Evolutionary conservation across 352 stramenopile genomes (phyloP), one percentile per base, ranked within the genome.

Genomic region (Globisporangium barbulae): DNA sequence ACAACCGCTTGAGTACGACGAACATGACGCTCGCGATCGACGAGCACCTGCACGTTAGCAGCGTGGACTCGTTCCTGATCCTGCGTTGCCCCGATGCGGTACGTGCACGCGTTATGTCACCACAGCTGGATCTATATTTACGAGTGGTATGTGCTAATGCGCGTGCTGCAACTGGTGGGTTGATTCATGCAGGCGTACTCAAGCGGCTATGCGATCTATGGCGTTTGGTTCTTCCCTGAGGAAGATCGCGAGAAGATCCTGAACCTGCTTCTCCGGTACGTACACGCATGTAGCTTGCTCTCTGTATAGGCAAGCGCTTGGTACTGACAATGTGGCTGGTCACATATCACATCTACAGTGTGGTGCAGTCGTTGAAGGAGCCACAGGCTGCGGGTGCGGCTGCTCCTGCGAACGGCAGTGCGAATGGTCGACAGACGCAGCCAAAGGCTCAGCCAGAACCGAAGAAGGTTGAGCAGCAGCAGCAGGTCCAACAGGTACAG

Each of bases 171-270:
- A 21, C 57, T 52, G 19, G 19, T 65, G 13, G 2, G 35, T 33
- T 31, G 31, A 21, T 41, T 25, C 1, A 21, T 28, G 15, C 63
- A 87, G 80, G 42, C 73, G 45, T 78, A 85, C 48, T 55, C 78
- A 44, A 75, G 74, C 19, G 81, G 78, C 17, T 93, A 89, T 65
- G 83, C 85, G 45, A 95, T 95, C 69, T 95, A 91, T 53, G 87
- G 87, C 39, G 71, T 93, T 5, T 95, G 87, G 87, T 95, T 95
- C 76, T 93, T 91, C 71, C 87, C 87, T 1, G 87, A 93, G 63
- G 84, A 93, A 57, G 87, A 95, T 52, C 83, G 83, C 7, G 72
- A 81, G 56, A 93, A 91, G 74, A 93, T 91, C 47, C 71, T 90
- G 44, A 78, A 83, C 47, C 61, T 95, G 35, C 60, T 93, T 22